Percentiles rank a stretch among this genome's conserved stretches.
Evolutionary conservation across 176 grass and related monocot species (phyloP).

Genomic region (Typha latifolia): DNA sequence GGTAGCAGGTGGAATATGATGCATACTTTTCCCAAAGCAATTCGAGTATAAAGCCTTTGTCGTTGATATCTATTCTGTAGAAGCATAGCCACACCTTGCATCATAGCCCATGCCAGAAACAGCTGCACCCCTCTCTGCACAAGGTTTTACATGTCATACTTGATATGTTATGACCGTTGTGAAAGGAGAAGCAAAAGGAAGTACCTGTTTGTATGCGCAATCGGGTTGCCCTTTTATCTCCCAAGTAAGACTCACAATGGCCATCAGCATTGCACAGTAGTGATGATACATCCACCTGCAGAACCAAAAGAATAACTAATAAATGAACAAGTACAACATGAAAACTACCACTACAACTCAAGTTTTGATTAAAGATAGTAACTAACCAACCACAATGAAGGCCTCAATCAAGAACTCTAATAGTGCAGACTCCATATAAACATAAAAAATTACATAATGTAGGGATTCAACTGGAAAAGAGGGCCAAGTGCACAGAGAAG

Average conservation of each 20-base stretch:
- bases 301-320: slow-evolving; percentile 2
- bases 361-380: no score
- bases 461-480: no score
- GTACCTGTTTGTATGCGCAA: slow-evolving; percentile 86
- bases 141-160: neutral
- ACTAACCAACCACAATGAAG: no score
- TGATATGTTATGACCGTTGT: slow-evolving; percentile 7
- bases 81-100: slow-evolving; percentile 99
- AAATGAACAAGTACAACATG: no score
- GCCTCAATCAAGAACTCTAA: no score
- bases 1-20: no score
- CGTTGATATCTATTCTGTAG: slow-evolving; percentile 96
- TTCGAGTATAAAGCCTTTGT: slow-evolving; percentile 91
- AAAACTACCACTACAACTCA: no score
- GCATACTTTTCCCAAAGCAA: slow-evolving; percentile 89
- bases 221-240: slow-evolving; percentile 90
- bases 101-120: slow-evolving; percentile 87
- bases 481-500: no score
- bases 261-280: slow-evolving; percentile 94
- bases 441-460: no score
- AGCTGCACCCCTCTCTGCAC: slow-evolving; percentile 81
- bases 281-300: slow-evolving; percentile 98
- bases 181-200: slow-evolving; percentile 12
- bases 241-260: slow-evolving; percentile 95
- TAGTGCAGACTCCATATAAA: no score